Base-by-base conservation (phyloP, 345 rosid species). In the Draba incana region DNA sequence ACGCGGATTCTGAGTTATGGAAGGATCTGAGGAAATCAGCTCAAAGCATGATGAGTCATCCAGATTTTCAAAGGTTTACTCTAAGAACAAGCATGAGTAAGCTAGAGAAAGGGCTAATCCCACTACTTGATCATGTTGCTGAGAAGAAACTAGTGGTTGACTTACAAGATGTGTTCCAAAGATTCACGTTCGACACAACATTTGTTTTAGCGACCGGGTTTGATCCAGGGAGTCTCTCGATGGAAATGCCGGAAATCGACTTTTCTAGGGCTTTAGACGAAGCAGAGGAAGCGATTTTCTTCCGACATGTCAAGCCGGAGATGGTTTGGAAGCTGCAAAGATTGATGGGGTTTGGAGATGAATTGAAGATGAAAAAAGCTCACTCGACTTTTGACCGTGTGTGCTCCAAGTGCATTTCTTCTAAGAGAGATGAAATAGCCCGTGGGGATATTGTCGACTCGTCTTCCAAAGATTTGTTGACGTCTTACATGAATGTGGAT, bases 141-240 rank as follows among this genome's bases (percentile, higher is more conserved):
- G 56, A 74, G 45, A 49, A 65, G 44, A 59, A 47, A n/a, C 38
- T 54, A 3, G 57, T 48, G 3, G 50, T 78, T 28, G 77, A 83
- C 65, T 71, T 76, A n/a, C 86, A 83, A 33, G 82, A 79, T 62
- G 49, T 81, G 52, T 66, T 81, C 30, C 80, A 83, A 25, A 66
- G 85, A 62, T 78, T 80, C 39, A 68, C 79, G 4, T 79, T 80
- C 4, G 85, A 84, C 47, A 69, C 70, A 7, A 77, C 81, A 0
- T 82, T 80, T 59, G 49, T 67, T n/a, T 61, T 84, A 15, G 74
- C 77, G 0, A 75, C 81, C 8, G 80, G 84, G 25, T 48, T 62
- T 2, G 86, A 82, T 67, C 84, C 83, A 1, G 69, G 59, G 1
- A 78, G 52, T 61, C 52, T 84, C 41, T 70, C 76, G 1, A 58